Evolutionary conservation across 257 asterid genomes (phyloP), one percentile per base, ranked within the genome.

Genomic region (Solanum microdontum): DNA sequence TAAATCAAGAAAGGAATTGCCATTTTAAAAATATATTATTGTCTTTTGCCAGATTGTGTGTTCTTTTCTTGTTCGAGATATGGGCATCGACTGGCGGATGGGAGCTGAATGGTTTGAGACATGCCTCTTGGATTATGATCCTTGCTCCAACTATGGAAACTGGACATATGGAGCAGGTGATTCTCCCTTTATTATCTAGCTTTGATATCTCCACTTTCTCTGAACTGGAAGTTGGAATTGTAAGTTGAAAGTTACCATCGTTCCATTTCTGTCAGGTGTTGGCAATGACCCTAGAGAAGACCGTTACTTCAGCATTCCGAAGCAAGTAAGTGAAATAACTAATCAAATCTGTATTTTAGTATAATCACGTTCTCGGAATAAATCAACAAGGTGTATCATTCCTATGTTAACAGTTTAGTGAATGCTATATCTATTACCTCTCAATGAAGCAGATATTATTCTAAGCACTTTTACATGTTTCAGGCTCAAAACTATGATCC

Each of bases 91-190:
- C 92, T 96, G 99, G 99, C 91, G 99, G 90, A 96, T 96, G 98
- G 99, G 99, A 88, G 99, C 99, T 26, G 99, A 96, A 89, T 96
- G 99, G 99, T 96, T 96, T 33, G 99, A 96, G 94, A 92, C 98
- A 3, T 95, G 94, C 90, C 98, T 96, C 75, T 88, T 96, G 89
- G 99, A 96, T 88, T 95, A 95, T 69, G 99, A 96, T 89, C 99
- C 99, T 36, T 96, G 98, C 90, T 96, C 99, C 85, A 96, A 96
- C 84, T 96, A 96, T 88, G 98, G 99, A 10, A 96, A 96, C 85
- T 96, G 98, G 99, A 93, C 98, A 23, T 96, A 96, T 60, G 99
- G 99, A 80, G 99, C 99, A 90, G 99, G 99, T 96, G 76, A 93
- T 84, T 19, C 34, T 73, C 84, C 76, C 73, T 39, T n/a, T 86